Base-by-base conservation (phyloP, 2,329 filamentous ascomycete species). In the Fusarium hainanense region DNA sequence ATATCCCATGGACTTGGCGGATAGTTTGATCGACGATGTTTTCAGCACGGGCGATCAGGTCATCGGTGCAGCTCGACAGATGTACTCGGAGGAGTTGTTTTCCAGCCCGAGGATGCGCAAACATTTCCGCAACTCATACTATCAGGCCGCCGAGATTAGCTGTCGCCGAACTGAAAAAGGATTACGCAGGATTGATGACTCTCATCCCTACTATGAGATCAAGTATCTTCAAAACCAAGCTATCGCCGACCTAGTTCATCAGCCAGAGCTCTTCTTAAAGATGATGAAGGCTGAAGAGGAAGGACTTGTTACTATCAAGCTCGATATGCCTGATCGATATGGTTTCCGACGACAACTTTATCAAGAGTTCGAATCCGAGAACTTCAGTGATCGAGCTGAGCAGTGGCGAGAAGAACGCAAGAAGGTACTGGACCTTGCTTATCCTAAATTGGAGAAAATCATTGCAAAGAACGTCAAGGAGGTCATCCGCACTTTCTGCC, bases 281-380 rank as follows among this genome's bases (percentile, higher is more conserved):
- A 99, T 99, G 96, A 89, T 98, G 79, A 97, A 94, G 78, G 96
- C 96, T 3, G 96, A 99, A 79, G 92, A 96, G 75, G 96, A 99
- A 78, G 94, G 95, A 4, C 84, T 99, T 2, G 87, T 99, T 16
- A 93, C 97, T 63, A 93, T 99, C 57, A 90, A 89, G 72, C 88
- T 98, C 20, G 88, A 87, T 16, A 87, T 98, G 78, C 89, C 93
- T 73, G 89, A 92, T 58, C 90, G 92, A 73, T 88, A 90, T 9
- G 87, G 91, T 34, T 94, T 97, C 83, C 90, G 90, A 61, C 88
- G 89, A 52, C 89, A 92, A 55, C 86, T 99, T 7, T 92, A 93
- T 76, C 86, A 88, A 49, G 92, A 96, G 74, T 97, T 99, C 68
- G 91, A 93, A 68, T 98, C 94, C 1, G 96, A 99, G 79, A 97